Base-by-base conservation (phyloP, 1,284 basidiomycete species). In the Ceratorhiza oryzae-sativae region DNA sequence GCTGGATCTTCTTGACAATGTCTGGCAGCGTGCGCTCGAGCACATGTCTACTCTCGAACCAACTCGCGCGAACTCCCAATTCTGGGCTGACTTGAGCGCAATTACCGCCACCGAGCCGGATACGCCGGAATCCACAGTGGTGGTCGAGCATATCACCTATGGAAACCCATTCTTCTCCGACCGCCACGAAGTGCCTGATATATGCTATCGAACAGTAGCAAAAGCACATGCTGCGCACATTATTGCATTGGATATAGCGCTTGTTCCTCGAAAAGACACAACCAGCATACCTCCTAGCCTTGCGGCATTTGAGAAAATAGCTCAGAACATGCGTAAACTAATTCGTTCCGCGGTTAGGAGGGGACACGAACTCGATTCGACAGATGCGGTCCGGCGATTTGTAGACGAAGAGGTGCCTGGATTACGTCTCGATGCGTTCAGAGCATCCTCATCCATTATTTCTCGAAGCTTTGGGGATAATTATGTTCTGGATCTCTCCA, bases 1-100 rank as follows among this genome's bases (percentile, higher is more conserved):
- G 5, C 81, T 97, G 63, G 84, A 87, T 9, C 97, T 96, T 82
- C 81, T 96, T 72, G 87, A 91, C 74, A 85, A 89, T 9, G 89
- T 94, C 0, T 96, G 93, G 92, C 86, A 90, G 76, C 93, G 93
- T 77, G 90, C 88, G 6, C 82, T 90, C 61, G 93, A 95, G 76
- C 92, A 94, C 78, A 87, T 86, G 71, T 76, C 82, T 0, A 82
- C 85, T 0, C 82, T 95, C 55, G 85, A 87, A 27, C 76, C 83
- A 1, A 80, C 89, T 5, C 86, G 89, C 20, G 79, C 83, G 18
- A 85, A 90, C 74, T 76, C 82, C 0, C 81, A 80, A 20, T 87
- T 94, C 73, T 94, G 92, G 89, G 81, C 84, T 9, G 83, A 84
- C 32, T 79, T 95, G 9, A 84, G 85, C 0, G 83, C 82, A 18